Conservation (phyloP, 129 eudicot species). For the Centrapalus pauciflorus region DNA sequence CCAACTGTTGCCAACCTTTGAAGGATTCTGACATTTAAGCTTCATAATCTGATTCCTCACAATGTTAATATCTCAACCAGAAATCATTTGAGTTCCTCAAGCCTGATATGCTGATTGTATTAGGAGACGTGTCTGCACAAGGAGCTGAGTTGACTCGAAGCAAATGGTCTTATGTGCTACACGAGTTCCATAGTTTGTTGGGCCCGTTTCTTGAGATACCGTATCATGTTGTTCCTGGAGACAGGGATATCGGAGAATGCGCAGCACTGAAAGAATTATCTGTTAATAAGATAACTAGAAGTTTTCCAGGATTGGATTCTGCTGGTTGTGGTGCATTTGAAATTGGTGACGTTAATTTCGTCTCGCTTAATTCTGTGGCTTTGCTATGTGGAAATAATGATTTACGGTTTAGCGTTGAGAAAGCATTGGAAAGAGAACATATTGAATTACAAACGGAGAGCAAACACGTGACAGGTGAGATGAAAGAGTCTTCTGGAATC, state of each 20-base stretch:
- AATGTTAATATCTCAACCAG: slow-evolving; percentile 49
- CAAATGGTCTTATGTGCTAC: slow-evolving; percentile 47
- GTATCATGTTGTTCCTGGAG: slow-evolving; percentile 55
- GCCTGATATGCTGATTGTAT: slow-evolving; percentile 69
- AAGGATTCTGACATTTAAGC: slow-evolving; percentile 19
- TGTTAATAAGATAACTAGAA: slow-evolving; percentile 37
- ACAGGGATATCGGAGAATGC: slow-evolving; percentile 54
- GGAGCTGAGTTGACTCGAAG: slow-evolving; percentile 39
- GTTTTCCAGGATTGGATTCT: slow-evolving; percentile 45
- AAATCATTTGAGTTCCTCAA: slow-evolving; percentile 57
- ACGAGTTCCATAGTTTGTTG: slow-evolving; percentile 37
- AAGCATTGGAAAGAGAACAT: slow-evolving; percentile 42
- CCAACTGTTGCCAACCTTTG: slow-evolving; percentile 3
- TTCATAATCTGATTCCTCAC: slow-evolving; percentile 33
- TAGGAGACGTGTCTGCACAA: slow-evolving; percentile 56
- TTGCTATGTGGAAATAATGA: slow-evolving; percentile 49
- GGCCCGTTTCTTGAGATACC: slow-evolving; percentile 55
- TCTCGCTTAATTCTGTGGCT: slow-evolving; percentile 50
- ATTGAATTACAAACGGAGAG: slow-evolving; percentile 27
- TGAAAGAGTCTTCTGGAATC: slow-evolving; percentile 20
- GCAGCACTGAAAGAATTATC: slow-evolving; percentile 21
- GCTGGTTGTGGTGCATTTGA: slow-evolving; percentile 53
- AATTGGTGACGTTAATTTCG: slow-evolving; percentile 38
- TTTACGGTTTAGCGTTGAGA: slow-evolving; percentile 46
- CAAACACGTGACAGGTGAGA: not conserved